These are phyloP conservation scores for Pseudogymnoascus sp. DNA, from an alignment of 2,329 filamentous ascomycete genomes.

Conservation along the genomic window DNA sequence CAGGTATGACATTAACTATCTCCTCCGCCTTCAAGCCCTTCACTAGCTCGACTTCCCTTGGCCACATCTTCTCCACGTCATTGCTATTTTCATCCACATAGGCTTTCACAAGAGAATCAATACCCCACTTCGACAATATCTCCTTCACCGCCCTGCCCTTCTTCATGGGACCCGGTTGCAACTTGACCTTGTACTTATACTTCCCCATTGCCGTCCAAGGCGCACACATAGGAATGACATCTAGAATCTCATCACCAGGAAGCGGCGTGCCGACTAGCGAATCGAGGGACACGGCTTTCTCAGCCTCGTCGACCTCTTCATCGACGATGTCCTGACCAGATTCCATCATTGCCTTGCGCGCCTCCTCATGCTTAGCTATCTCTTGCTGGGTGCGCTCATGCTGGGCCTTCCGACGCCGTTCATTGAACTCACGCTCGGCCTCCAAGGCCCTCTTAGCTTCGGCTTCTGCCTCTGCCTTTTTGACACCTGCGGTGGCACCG, in stretches of 20 bases:
- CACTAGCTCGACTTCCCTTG: constrained; percentile 76
- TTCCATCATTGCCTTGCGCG: constrained; percentile 52
- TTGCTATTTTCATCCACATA: constrained; percentile 49
- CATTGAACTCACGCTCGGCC: constrained; percentile 63
- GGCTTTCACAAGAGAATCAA: constrained; percentile 20
- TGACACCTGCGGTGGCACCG: constrained; percentile 62
- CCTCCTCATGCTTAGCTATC: constrained; percentile 69
- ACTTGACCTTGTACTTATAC: constrained; percentile 90
- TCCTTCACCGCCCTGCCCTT: constrained; percentile 93
- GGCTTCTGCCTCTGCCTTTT: constrained; percentile 62
- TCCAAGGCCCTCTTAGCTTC: constrained; percentile 62
- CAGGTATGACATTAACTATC: constrained; percentile 71
- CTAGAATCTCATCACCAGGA: constrained; percentile 74
- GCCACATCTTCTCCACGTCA: constrained; percentile 73
- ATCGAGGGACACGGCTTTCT: constrained; percentile 47
- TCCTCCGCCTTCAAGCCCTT: constrained; percentile 75
- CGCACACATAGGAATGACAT: constrained; percentile 56
- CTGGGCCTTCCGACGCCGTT: constrained; percentile 69
- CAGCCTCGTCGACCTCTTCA: constrained; percentile 48
- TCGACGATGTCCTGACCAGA: constrained; percentile 50
- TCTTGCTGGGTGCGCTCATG: constrained; percentile 70
- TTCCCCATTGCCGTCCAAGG: constrained; percentile 57
- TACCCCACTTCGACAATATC: constrained; percentile 72
- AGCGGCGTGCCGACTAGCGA: constrained; percentile 69
- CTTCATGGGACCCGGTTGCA: constrained; percentile 84